A percentile compares a stretch with the other conserved stretches of the same genome.
These are phyloP conservation scores for Nidularia pulvinata DNA, from an alignment of 768 basidiomycete species.

Conservation along the genomic window DNA sequence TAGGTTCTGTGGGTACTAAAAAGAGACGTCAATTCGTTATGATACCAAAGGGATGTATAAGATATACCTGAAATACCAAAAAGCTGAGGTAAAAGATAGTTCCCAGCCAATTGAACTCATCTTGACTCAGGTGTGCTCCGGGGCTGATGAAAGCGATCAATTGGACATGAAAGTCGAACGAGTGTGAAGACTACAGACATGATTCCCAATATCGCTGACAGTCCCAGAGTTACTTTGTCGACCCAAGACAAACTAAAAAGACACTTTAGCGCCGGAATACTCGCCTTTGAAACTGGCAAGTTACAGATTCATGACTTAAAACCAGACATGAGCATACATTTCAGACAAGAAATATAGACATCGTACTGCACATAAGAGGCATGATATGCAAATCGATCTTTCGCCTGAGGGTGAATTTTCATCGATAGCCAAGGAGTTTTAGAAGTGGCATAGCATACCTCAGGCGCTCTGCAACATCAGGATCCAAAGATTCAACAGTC, in stretches of 20 bases:
- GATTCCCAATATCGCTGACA: slow-evolving; percentile 72
- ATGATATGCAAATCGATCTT: slow-evolving; percentile 79
- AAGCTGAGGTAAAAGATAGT: slow-evolving; percentile 81
- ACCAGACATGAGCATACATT: too few relatives aligned
- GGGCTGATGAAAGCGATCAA: slow-evolving; percentile 25
- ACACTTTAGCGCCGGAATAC: background rate
- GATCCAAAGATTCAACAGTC: slow-evolving; percentile 41
- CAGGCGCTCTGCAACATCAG: slow-evolving; percentile 46
- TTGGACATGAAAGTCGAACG: background rate
- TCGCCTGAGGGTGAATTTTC: slow-evolving; percentile 33
- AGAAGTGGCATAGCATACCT: slow-evolving; percentile 32
- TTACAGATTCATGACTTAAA: too few relatives aligned
- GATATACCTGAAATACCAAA: slow-evolving; percentile 46
- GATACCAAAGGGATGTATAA: background rate
- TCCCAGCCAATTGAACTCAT: slow-evolving; percentile 78
- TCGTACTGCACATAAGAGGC: slow-evolving; percentile 83
- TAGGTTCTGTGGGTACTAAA: slow-evolving; percentile 73
- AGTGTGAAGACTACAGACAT: slow-evolving; percentile 31
- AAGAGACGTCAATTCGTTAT: slow-evolving; percentile 15
- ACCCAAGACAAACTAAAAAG: slow-evolving; percentile 69
- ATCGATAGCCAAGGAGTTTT: background rate
- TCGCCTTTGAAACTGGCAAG: too few relatives aligned
- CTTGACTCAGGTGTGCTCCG: slow-evolving; percentile 55
- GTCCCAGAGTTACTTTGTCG: slow-evolving; percentile 73
- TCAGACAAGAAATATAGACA: too few relatives aligned